Evolutionary conservation across 1,284 basidiomycete species (phyloP).

Genomic region (Ganoderma meredithae): DNA sequence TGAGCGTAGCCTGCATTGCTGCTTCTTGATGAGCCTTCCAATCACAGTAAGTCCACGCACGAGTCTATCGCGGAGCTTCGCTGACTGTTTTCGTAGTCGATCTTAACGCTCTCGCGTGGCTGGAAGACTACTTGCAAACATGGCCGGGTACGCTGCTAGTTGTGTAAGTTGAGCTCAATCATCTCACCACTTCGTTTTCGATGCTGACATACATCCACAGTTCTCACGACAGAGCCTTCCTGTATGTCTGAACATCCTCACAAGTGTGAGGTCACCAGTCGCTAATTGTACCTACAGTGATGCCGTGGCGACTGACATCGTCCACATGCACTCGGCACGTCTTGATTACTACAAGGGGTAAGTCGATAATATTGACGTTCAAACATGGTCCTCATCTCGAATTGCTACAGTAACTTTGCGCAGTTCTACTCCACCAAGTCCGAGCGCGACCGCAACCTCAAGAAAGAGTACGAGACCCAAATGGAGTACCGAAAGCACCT

Average conservation of each 20-base stretch:
- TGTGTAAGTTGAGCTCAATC: slow-evolving; percentile 64
- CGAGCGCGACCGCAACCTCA: slow-evolving; percentile 91
- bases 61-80: neutral
- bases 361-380: slow-evolving; percentile 17
- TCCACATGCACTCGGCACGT: slow-evolving; percentile 95
- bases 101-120: slow-evolving; percentile 84
- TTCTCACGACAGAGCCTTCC: slow-evolving; percentile 98
- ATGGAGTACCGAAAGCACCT: slow-evolving; percentile 94
- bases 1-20: slow-evolving; percentile 71
- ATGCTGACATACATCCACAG: slow-evolving; percentile 45
- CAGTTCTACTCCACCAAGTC: slow-evolving; percentile 99
- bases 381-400: slow-evolving; percentile 3
- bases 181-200: neutral
- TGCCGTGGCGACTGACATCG: slow-evolving; percentile 94
- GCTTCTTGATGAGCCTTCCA: slow-evolving; percentile 97
- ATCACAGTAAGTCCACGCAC: slow-evolving; percentile 70
- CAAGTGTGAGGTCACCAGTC: neutral
- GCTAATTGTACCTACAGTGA: slow-evolving; percentile 57
- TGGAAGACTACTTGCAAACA: slow-evolving; percentile 97
- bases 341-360: slow-evolving; percentile 95
- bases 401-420: slow-evolving; percentile 85
- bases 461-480: slow-evolving; percentile 95
- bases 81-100: slow-evolving; percentile 58
- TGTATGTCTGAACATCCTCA: slow-evolving; percentile 55
- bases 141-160: slow-evolving; percentile 96